A percentile compares a stretch with the other conserved stretches of the same genome.
Conservation (phyloP, 306 rosid species). For the Acacia acuminata region DNA sequence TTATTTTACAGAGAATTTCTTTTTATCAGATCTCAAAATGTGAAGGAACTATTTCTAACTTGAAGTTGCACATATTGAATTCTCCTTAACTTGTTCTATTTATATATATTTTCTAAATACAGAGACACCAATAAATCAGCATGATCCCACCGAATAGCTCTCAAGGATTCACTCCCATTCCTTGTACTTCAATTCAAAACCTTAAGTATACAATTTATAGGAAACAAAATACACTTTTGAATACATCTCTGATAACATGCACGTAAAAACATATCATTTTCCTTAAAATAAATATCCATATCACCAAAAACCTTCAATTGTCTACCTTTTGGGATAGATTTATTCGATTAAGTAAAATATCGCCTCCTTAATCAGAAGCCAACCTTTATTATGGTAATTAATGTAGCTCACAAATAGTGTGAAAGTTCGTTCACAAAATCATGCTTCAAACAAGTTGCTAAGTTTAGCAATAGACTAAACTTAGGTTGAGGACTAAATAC, state of each 20-base stretch:
- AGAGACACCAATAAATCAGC: not conserved
- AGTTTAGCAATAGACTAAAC: too few species aligned
- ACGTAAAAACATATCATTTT: not conserved
- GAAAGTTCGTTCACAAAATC: not conserved
- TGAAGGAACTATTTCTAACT: too few species aligned
- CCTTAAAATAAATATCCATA: not conserved
- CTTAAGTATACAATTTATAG: not conserved
- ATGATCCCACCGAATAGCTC: not conserved
- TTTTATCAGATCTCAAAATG: too few species aligned
- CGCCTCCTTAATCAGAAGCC: not conserved
- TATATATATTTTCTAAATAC: not conserved
- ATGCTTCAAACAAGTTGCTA: not conserved
- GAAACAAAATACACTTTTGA: not conserved
- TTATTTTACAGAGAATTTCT: too few species aligned
- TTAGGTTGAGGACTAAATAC: too few species aligned
- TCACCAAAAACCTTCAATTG: not conserved
- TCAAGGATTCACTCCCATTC: not conserved
- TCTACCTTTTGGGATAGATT: not conserved
- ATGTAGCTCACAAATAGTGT: not conserved
- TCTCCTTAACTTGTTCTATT: too few species aligned
- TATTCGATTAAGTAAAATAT: not conserved
- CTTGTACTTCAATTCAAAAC: not conserved
- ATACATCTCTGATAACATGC: not conserved
- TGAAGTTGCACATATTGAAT: too few species aligned
- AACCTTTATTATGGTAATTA: not conserved